A percentile compares a stretch with the other conserved stretches of the same genome.
Evolutionary conservation across 768 basidiomycete genomes (phyloP).

Genomic region (Mycena crocata): DNA sequence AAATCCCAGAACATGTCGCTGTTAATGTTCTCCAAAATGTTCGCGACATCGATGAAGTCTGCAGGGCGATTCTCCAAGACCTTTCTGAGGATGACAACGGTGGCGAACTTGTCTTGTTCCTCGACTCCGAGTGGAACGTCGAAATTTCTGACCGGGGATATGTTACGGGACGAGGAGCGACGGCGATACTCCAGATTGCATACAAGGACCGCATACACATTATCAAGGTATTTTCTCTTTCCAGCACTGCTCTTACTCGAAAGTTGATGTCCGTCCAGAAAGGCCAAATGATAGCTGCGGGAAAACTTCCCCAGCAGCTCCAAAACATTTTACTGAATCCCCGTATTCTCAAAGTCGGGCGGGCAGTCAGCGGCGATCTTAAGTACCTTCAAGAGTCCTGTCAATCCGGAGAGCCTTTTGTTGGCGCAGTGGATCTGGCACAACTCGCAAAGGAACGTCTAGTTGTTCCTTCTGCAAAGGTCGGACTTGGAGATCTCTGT

Average conservation of each 20-base stretch:
- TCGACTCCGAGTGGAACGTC: conserved; percentile 9
- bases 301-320: neutral
- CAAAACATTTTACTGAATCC: neutral
- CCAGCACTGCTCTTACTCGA: too few species aligned
- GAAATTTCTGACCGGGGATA: neutral
- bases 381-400: neutral
- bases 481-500: neutral
- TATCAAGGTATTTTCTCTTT: neutral
- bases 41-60: neutral
- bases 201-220: neutral
- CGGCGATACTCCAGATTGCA: neutral
- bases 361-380: neutral
- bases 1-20: neutral
- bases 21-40: neutral
- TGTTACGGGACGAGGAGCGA: conserved; percentile 2
- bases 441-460: neutral
- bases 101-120: neutral
- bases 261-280: neutral
- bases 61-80: neutral
- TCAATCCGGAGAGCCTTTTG: neutral
- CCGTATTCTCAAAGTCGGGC: neutral
- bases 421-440: neutral
- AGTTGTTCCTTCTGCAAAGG: neutral
- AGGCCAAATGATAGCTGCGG: neutral
- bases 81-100: neutral